Percentiles rank a stretch among this genome's conserved stretches.
These are phyloP conservation scores for Bryoglossum gracile DNA, from an alignment of 495 filamentous ascomycete species.

Conservation along the genomic window DNA sequence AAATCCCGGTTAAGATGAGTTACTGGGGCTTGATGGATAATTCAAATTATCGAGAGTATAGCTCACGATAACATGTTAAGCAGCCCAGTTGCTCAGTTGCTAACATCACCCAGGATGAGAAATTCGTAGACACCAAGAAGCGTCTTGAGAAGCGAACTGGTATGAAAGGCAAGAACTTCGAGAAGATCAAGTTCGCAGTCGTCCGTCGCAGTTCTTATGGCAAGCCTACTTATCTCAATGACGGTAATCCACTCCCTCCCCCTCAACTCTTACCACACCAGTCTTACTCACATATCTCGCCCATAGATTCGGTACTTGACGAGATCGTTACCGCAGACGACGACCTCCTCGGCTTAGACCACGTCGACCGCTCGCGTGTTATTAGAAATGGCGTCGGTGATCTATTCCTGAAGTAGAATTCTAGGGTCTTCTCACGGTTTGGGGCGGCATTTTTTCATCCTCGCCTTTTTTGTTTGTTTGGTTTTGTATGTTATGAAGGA, in stretches of 20 bases:
- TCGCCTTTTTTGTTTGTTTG: too few species aligned
- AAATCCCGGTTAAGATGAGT: too few species aligned
- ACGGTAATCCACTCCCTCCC: too few species aligned
- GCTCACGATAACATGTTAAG: too few species aligned
- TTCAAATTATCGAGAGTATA: too few species aligned
- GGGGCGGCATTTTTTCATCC: too few species aligned
- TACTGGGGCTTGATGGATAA: too few species aligned
- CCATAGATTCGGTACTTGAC: slow-evolving; percentile 71
- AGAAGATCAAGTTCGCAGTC: slow-evolving; percentile 95
- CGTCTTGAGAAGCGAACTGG: slow-evolving; percentile 83
- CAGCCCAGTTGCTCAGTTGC: too few species aligned
- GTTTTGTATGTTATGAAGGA: too few species aligned
- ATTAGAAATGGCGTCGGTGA: slow-evolving; percentile 46
- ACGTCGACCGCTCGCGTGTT: slow-evolving; percentile 62
- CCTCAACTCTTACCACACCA: too few species aligned
- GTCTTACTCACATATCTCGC: too few species aligned
- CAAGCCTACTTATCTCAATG: slow-evolving; percentile 72
- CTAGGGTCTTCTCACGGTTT: too few species aligned
- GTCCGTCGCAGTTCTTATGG: slow-evolving; percentile 61
- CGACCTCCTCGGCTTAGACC: slow-evolving; percentile 83
- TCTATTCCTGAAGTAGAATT: slow-evolving; percentile 45
- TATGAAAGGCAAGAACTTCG: slow-evolving; percentile 94
- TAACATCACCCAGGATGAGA: slow-evolving; percentile 53
- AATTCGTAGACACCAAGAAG: slow-evolving; percentile 85
- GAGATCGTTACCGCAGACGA: slow-evolving; percentile 62